Evolutionary conservation across 2,329 filamentous ascomycete species (phyloP).

Genomic region (Corynespora cassiicola): DNA sequence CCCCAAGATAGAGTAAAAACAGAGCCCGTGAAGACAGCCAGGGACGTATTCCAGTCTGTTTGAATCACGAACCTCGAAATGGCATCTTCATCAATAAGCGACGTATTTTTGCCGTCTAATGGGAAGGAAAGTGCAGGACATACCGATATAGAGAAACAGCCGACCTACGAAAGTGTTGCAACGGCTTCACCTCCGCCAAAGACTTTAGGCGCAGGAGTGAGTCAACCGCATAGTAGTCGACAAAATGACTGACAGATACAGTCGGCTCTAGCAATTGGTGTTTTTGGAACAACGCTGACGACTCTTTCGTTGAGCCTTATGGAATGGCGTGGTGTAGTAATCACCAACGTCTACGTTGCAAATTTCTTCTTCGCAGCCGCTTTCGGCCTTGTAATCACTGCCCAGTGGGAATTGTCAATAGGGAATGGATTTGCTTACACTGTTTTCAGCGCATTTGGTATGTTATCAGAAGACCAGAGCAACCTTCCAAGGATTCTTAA

Average conservation of each 20-base stretch:
- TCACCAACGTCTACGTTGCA: slow-evolving; percentile 59
- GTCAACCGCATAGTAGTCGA: neutral
- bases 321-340: slow-evolving; percentile 61
- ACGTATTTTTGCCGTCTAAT: slow-evolving; percentile 11
- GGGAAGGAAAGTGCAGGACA: slow-evolving; percentile 9
- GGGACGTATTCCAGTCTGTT: too few species aligned
- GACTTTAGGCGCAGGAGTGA: slow-evolving; percentile 11
- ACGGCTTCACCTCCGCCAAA: slow-evolving; percentile 8
- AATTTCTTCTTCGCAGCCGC: slow-evolving; percentile 62
- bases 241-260: slow-evolving; percentile 13
- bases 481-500: too few species aligned
- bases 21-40: too few species aligned
- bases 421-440: slow-evolving; percentile 63
- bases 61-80: too few species aligned
- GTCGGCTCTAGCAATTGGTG: slow-evolving; percentile 59
- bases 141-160: slow-evolving; percentile 23
- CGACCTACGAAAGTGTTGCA: slow-evolving; percentile 7
- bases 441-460: slow-evolving; percentile 61
- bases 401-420: slow-evolving; percentile 62
- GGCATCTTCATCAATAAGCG: slow-evolving; percentile 8
- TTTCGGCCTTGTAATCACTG: slow-evolving; percentile 60
- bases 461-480: too few species aligned
- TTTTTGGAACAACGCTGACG: slow-evolving; percentile 62
- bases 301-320: slow-evolving; percentile 62
- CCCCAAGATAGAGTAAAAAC: too few species aligned